Conservation (phyloP, 106 monocot species). For the Triglochin maritima region DNA sequence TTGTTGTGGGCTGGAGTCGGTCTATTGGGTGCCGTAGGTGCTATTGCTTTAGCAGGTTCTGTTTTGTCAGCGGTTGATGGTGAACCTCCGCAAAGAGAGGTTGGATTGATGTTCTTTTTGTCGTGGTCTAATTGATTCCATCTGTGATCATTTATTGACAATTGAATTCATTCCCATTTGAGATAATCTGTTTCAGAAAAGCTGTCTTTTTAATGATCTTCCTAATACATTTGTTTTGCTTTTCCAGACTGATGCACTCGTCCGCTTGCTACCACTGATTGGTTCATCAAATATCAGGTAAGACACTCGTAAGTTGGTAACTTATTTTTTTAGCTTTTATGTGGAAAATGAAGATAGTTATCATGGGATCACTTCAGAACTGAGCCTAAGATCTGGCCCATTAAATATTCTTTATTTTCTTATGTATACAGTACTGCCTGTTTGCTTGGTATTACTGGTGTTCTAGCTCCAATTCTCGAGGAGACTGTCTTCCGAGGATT, state of each 20-base stretch:
- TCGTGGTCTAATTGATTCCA: no score
- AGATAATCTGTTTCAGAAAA: no score
- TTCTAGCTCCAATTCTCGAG: conserved; percentile 88
- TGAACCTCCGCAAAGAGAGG: conserved; percentile 70
- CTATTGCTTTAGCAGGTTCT: conserved; percentile 51
- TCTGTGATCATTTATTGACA: no score
- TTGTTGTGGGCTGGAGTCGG: conserved; percentile 77
- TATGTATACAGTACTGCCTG: conserved; percentile 49
- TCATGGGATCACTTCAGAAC: neutral
- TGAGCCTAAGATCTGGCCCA: neutral
- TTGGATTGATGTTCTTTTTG: neutral
- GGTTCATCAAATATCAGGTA: conserved; percentile 84
- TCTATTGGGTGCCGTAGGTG: conserved; percentile 41
- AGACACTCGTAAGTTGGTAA: neutral
- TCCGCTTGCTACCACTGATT: conserved; percentile 71
- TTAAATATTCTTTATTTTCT: neutral
- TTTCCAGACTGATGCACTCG: conserved; percentile 70
- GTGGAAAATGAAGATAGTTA: neutral
- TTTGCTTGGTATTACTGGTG: conserved; percentile 70
- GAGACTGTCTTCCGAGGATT: conserved; percentile 94
- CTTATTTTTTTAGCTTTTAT: neutral
- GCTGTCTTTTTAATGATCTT: no score
- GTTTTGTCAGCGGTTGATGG: conserved; percentile 39
- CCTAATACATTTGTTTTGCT: neutral
- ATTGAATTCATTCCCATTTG: no score